Conservation (phyloP, 2,329 filamentous ascomycete species). For the Alternaria arborescens region DNA sequence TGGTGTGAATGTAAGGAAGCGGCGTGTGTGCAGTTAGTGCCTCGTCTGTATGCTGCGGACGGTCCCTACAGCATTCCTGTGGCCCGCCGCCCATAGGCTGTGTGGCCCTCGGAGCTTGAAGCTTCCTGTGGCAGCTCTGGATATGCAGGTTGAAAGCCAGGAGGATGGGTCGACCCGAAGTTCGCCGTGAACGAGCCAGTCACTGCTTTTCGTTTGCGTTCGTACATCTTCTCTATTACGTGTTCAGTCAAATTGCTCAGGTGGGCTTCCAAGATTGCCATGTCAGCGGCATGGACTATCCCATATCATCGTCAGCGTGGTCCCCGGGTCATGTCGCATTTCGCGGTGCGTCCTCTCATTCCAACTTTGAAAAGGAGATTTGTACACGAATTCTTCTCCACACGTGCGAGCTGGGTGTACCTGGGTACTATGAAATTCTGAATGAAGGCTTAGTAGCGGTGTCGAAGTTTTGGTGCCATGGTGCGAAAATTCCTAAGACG, state of each 20-base stretch:
- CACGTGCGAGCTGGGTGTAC: not conserved
- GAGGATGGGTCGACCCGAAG: not conserved
- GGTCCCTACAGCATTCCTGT: not conserved
- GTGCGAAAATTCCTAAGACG: not conserved
- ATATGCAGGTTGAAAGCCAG: not conserved
- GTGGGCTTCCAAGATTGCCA: not conserved
- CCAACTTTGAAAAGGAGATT: not conserved
- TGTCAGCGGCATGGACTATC: not conserved
- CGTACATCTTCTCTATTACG: not conserved
- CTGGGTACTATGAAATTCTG: not conserved
- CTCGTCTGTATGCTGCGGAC: not conserved
- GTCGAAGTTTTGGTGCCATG: not conserved
- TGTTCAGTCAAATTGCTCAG: not conserved
- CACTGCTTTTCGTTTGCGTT: not conserved
- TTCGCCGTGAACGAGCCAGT: not conserved
- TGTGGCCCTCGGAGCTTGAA: not conserved
- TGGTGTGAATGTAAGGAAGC: not conserved
- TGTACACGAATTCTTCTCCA: not conserved
- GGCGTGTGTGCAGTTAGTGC: not conserved
- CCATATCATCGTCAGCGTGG: not conserved
- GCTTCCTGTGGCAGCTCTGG: not conserved
- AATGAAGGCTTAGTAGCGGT: not conserved
- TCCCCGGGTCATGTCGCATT: not conserved
- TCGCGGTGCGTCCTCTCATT: not conserved
- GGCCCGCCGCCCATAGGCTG: not conserved